Evolutionary conservation across 1,284 basidiomycete species (phyloP).

Genomic region (Pholiota adiposa): DNA sequence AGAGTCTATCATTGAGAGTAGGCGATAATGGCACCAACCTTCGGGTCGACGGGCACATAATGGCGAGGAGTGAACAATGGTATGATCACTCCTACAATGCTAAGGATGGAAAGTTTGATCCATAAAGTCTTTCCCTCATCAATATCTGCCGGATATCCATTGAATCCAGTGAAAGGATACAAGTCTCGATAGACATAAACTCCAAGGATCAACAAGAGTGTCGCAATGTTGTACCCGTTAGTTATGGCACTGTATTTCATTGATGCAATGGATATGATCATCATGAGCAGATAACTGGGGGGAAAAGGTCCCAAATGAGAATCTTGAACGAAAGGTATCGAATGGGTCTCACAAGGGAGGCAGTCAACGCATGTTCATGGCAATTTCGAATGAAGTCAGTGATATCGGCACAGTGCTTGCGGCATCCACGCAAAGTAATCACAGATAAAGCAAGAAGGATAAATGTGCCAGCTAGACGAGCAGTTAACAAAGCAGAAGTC

Average conservation of each 20-base stretch:
- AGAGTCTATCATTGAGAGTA: not conserved
- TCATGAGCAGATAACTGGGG: conserved; percentile 4
- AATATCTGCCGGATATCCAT: conserved; percentile 35
- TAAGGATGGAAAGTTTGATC: conserved; percentile 40
- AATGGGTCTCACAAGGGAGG: conserved; percentile 16
- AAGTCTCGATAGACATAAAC: conserved; percentile 68
- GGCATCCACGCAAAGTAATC: conserved; percentile 1
- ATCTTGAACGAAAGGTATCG: not conserved
- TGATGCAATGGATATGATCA: conserved; percentile 5
- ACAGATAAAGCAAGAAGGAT: conserved; percentile 10
- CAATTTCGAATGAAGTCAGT: not conserved
- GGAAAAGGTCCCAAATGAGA: not conserved
- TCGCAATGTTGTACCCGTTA: conserved; percentile 29
- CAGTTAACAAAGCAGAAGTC: conserved; percentile 6
- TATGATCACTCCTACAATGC: conserved; percentile 36
- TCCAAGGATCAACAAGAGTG: conserved; percentile 41
- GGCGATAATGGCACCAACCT: conserved; percentile 33
- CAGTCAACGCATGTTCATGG: conserved; percentile 18
- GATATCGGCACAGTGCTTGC: not conserved
- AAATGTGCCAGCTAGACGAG: conserved; percentile 10
- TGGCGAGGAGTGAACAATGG: conserved; percentile 45
- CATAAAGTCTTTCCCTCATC: conserved; percentile 41
- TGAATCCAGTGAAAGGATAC: conserved; percentile 62
- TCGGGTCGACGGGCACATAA: conserved; percentile 48
- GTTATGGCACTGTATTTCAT: conserved; percentile 32